Conservation (phyloP, 2,329 filamentous ascomycete genomes). For the Pseudocercospora pini-densiflorae region DNA sequence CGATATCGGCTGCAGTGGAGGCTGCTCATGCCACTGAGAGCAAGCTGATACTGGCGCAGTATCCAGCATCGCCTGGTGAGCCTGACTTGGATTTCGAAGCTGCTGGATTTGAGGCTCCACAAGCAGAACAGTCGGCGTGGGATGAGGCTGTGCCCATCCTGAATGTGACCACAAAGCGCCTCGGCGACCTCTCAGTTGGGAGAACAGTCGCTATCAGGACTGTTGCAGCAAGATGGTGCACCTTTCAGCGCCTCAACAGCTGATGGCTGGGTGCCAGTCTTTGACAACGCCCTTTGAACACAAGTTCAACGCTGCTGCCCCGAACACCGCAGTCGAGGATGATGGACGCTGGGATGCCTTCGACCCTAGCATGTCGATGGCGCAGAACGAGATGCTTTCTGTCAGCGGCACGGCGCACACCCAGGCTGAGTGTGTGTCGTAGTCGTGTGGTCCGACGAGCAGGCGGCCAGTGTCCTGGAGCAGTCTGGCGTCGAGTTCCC, state of each 20-base stretch:
- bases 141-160: conserved; percentile 53
- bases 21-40: conserved; percentile 50
- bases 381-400: conserved; percentile 6
- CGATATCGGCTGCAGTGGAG: conserved; percentile 67
- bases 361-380: conserved; percentile 9
- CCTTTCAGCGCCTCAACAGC: conserved; percentile 31
- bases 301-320: not conserved
- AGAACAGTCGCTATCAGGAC: conserved; percentile 50
- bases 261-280: not conserved
- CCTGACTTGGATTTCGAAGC: not conserved
- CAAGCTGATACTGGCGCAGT: conserved; percentile 49
- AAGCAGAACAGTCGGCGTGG: conserved; percentile 42
- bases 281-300: not conserved
- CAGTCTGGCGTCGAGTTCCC: conserved; percentile 16
- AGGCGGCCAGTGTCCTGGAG: conserved; percentile 23
- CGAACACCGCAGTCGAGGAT: conserved; percentile 20
- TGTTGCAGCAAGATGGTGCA: conserved; percentile 53
- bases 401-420: not conserved
- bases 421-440: not conserved
- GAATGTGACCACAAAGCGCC: conserved; percentile 51
- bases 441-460: conserved; percentile 11
- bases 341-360: conserved; percentile 17
- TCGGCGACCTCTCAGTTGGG: conserved; percentile 48
- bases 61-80: not conserved
- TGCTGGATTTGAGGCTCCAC: not conserved